Evolutionary conservation across 495 filamentous ascomycete genomes (phyloP).

Genomic region (Parachaetomium inaequale): DNA sequence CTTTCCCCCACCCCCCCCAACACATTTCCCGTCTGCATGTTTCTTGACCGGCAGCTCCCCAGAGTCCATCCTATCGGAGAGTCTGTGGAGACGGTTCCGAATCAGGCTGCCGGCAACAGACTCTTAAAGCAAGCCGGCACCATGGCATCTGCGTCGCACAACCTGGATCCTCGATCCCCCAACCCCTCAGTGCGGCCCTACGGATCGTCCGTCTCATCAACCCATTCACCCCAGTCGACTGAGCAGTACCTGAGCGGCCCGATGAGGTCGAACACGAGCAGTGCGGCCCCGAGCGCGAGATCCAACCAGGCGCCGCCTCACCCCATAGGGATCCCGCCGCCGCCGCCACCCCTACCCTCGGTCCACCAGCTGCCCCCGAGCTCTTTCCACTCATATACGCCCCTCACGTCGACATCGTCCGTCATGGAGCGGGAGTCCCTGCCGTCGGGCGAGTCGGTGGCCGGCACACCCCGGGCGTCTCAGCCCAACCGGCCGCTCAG

Average conservation of each 20-base stretch:
- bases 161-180: slow-evolving; percentile 52
- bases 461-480: slow-evolving; percentile 50
- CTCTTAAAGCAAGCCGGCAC: slow-evolving; percentile 32
- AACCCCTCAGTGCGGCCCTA: slow-evolving; percentile 52
- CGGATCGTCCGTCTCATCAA: slow-evolving; percentile 54
- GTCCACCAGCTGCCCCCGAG: slow-evolving; percentile 30
- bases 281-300: slow-evolving; percentile 32
- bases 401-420: slow-evolving; percentile 43
- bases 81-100: slow-evolving; percentile 36
- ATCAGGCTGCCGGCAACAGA: slow-evolving; percentile 32
- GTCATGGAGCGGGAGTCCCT: slow-evolving; percentile 52
- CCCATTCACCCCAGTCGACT: slow-evolving; percentile 50
- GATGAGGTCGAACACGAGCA: slow-evolving; percentile 37
- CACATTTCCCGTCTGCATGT: slow-evolving; percentile 42
- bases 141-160: slow-evolving; percentile 54
- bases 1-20: slow-evolving; percentile 15
- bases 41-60: slow-evolving; percentile 43
- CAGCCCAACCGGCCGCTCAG: slow-evolving; percentile 38
- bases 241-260: slow-evolving; percentile 45
- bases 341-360: slow-evolving; percentile 40
- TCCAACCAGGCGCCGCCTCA: slow-evolving; percentile 38
- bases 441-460: slow-evolving; percentile 49
- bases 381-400: slow-evolving; percentile 46
- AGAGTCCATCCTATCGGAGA: slow-evolving; percentile 39
- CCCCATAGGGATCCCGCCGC: slow-evolving; percentile 43